These are phyloP conservation scores for Colletotrichum eleusines DNA, from an alignment of 2,329 filamentous ascomycete species.

Conservation along the genomic window DNA sequence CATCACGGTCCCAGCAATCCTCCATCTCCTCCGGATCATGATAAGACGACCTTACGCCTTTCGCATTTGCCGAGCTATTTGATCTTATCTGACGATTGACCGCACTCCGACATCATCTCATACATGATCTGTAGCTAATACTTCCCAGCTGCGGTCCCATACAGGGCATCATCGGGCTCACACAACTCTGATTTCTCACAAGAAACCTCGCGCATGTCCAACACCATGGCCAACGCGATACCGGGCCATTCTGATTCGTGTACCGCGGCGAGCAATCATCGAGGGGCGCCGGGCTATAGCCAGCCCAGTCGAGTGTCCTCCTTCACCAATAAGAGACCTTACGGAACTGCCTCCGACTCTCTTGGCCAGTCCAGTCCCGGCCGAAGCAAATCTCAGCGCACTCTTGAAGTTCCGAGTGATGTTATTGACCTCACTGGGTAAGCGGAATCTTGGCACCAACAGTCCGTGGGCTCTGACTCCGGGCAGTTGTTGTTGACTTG, in stretches of 20 bases:
- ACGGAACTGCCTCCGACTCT: conserved; percentile 16
- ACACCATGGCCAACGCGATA: not conserved
- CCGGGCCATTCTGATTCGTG: not conserved
- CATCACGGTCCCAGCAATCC: not conserved
- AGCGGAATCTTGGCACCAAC: conserved; percentile 42
- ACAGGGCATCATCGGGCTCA: conserved; percentile 10
- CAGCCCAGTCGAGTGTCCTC: not conserved
- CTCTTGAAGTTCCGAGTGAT: conserved; percentile 38
- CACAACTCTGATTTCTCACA: not conserved
- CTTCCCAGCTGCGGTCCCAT: conserved; percentile 1
- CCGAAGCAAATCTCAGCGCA: conserved; percentile 38
- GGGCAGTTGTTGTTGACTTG: too few species aligned
- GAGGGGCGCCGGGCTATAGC: not conserved
- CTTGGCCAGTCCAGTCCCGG: conserved; percentile 16
- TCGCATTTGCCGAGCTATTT: not conserved
- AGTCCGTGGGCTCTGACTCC: too few species aligned
- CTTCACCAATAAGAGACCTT: conserved; percentile 34
- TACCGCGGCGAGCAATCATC: not conserved
- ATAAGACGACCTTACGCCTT: too few species aligned
- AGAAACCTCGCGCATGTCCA: not conserved
- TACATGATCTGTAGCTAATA: not conserved
- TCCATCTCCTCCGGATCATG: not conserved
- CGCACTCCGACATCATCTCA: not conserved
- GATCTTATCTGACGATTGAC: not conserved
- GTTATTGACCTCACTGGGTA: conserved; percentile 60